Conservation (phyloP, 2,329 filamentous ascomycete genomes). For the Diplodia scrobiculata region DNA sequence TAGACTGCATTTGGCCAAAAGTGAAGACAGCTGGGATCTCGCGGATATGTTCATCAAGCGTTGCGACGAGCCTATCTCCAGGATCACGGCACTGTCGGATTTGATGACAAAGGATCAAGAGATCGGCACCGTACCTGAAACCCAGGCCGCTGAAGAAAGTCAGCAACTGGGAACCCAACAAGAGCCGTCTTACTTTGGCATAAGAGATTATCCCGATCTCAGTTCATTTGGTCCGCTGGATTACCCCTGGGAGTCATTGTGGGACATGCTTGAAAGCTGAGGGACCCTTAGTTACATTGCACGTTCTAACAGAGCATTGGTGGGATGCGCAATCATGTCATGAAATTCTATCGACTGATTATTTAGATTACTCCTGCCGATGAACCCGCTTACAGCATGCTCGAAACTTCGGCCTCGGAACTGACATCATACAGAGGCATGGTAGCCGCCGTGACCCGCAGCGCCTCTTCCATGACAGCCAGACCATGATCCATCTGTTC, state of each 20-base stretch:
- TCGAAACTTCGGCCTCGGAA: neutral
- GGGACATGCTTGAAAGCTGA: constrained; percentile 22
- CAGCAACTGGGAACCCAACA: neutral
- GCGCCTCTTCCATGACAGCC: constrained; percentile 59
- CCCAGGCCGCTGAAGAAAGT: neutral
- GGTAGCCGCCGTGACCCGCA: constrained; percentile 54
- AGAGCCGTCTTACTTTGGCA: neutral
- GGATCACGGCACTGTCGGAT: neutral
- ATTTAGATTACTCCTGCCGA: no score
- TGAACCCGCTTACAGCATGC: neutral
- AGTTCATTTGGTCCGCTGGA: constrained; percentile 13
- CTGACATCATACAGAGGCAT: constrained; percentile 36
- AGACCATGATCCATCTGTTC: constrained; percentile 53
- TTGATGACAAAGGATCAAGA: neutral
- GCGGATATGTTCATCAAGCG: constrained; percentile 27
- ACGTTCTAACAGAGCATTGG: neutral
- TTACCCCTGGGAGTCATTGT: constrained; percentile 15
- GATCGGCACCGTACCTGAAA: neutral
- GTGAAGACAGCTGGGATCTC: constrained; percentile 22
- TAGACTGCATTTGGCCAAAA: constrained; percentile 4
- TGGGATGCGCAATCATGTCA: neutral
- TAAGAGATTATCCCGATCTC: neutral
- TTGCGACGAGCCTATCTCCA: constrained; percentile 22
- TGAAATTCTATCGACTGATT: neutral
- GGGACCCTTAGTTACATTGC: neutral